A percentile compares a stretch with the other conserved stretches of the same genome.
Evolutionary conservation across 2,329 filamentous ascomycete genomes (phyloP).

Genomic region (Akanthomyces uredinophilus): DNA sequence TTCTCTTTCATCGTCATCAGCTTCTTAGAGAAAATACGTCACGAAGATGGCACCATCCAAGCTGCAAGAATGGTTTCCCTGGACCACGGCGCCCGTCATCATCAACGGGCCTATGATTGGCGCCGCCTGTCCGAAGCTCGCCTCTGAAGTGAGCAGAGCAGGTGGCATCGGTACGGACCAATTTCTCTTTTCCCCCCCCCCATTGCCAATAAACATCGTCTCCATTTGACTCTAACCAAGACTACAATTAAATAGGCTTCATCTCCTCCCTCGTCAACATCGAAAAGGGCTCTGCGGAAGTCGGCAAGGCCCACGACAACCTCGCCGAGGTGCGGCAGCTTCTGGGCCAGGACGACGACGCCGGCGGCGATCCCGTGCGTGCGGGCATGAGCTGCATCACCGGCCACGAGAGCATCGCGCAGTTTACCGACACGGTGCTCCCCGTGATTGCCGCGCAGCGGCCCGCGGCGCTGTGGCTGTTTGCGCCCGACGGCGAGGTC

Average conservation of each 20-base stretch:
- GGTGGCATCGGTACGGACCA: conserved; percentile 33
- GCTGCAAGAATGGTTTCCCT: conserved; percentile 27
- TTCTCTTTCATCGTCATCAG: neutral
- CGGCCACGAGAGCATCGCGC: conserved; percentile 37
- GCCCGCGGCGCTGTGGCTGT: conserved; percentile 62
- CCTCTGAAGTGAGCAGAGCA: conserved; percentile 34
- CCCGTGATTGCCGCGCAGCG: conserved; percentile 47
- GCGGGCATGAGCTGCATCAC: conserved; percentile 55
- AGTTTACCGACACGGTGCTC: conserved; percentile 40
- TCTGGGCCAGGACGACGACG: conserved; percentile 29
- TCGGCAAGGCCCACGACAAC: conserved; percentile 29
- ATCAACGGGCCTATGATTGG: conserved; percentile 35
- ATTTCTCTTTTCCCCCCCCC: too few species aligned
- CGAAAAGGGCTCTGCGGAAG: conserved; percentile 24
- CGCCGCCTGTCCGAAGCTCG: conserved; percentile 28
- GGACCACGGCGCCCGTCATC: conserved; percentile 26
- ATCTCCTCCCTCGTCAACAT: conserved; percentile 29
- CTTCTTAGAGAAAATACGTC: neutral
- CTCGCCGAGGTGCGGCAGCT: conserved; percentile 26
- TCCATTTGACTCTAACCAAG: too few species aligned
- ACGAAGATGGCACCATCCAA: conserved; percentile 23
- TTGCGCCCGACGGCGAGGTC: conserved; percentile 48
- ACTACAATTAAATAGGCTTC: conserved; percentile 32
- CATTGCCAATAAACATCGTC: too few species aligned
- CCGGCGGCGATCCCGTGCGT: conserved; percentile 43